A percentile compares a stretch with the other conserved stretches of the same genome.
phyloP scores from a whole-genome alignment of 495 filamentous ascomycete species.

The Immersiella caudata region DNA sequence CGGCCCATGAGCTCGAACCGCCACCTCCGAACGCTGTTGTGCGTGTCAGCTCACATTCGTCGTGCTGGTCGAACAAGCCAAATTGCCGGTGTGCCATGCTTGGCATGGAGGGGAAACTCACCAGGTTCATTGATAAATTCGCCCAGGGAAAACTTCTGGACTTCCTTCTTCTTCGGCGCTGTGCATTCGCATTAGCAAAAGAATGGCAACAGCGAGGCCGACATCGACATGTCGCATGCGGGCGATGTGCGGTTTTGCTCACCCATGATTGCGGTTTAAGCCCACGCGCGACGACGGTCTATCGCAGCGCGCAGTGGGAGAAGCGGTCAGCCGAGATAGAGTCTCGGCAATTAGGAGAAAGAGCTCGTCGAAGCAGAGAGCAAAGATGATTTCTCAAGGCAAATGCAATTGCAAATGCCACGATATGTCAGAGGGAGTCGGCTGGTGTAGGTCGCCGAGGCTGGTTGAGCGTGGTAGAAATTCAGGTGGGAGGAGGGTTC shows the following conservation, averaged over 20 bases:
- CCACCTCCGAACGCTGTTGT: conserved; percentile 68
- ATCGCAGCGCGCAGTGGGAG: conserved; percentile 49
- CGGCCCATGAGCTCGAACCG: conserved; percentile 83
- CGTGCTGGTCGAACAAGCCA: conserved; percentile 14
- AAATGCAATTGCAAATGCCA: conserved; percentile 15
- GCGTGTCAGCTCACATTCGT: conserved; percentile 24
- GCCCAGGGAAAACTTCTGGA: conserved; percentile 89
- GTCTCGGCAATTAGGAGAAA: conserved; percentile 10
- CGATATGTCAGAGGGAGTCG: not conserved
- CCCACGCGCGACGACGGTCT: conserved; percentile 45
- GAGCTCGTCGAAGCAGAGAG: conserved; percentile 7
- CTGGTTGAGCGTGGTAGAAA: conserved; percentile 26
- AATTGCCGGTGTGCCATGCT: conserved; percentile 22
- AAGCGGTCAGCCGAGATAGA: conserved; percentile 24
- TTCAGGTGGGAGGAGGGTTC: conserved; percentile 20
- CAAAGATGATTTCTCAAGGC: not conserved
- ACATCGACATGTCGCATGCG: conserved; percentile 9
- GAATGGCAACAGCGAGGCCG: not conserved
- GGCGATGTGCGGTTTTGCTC: conserved; percentile 43
- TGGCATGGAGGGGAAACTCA: conserved; percentile 50
- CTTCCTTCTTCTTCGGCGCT: conserved; percentile 90
- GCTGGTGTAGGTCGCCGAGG: conserved; percentile 8
- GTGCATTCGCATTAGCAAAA: conserved; percentile 44
- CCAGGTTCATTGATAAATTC: conserved; percentile 86
- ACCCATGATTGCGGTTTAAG: conserved; percentile 85